phyloP scores from a whole-genome alignment of 2,329 filamentous ascomycete genomes.

The Didymellaceae sp. region DNA sequence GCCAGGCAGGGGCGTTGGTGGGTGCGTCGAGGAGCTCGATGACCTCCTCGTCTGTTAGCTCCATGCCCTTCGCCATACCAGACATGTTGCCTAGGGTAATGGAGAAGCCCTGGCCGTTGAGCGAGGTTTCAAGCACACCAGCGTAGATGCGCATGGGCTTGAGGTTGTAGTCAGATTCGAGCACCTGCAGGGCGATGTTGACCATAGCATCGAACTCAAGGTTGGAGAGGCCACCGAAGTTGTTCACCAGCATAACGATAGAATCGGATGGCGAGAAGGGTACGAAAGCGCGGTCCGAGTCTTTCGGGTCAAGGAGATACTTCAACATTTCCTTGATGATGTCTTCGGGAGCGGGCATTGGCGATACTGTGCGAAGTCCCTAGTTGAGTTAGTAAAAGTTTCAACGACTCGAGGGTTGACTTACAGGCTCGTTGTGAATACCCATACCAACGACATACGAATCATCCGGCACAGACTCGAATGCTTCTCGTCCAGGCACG shows the following conservation, averaged over 20 bases:
- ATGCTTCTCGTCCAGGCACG: constrained; percentile 58
- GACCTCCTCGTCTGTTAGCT: constrained; percentile 50
- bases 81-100: constrained; percentile 62
- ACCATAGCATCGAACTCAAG: constrained; percentile 58
- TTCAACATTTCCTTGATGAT: constrained; percentile 57
- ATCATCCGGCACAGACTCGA: constrained; percentile 54
- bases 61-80: constrained; percentile 52
- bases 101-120: constrained; percentile 64
- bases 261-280: constrained; percentile 55
- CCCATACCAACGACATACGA: constrained; percentile 55
- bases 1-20: constrained; percentile 61
- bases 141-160: constrained; percentile 56
- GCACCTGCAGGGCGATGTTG: constrained; percentile 49
- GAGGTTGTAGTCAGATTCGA: constrained; percentile 58
- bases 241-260: constrained; percentile 56
- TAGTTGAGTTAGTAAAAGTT: constrained; percentile 18
- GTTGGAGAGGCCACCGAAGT: constrained; percentile 57
- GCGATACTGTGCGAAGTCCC: constrained; percentile 54
- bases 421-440: constrained; percentile 59
- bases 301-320: constrained; percentile 56
- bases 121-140: constrained; percentile 59
- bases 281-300: constrained; percentile 58
- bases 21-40: constrained; percentile 58
- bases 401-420: constrained; percentile 2
- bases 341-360: constrained; percentile 57